Base-by-base conservation (phyloP, 139 green algal species). In the Chlorella ohadii region DNA sequence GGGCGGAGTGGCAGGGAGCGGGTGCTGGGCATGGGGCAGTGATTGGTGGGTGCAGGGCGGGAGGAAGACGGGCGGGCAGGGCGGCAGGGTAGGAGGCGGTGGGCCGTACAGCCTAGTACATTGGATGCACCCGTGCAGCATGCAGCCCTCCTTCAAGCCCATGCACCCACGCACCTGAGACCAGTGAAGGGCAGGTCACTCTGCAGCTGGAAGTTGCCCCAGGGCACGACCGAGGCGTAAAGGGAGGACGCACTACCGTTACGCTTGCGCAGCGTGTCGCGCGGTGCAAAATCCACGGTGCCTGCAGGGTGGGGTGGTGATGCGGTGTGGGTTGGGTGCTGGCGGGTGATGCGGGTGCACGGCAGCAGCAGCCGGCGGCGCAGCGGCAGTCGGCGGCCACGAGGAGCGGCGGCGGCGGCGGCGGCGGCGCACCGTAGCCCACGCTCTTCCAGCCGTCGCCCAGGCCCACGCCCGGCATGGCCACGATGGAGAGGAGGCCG, bases 191-290 rank as follows among this genome's bases (percentile, higher is more conserved):
- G 65, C 13, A 47, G 68, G 59, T 86, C 72, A 20, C 41, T 70
- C 13, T 84, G 84, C 1, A 92, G 20, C 0, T 88, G 31, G 0
- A 89, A 34, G 25, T 83, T 78, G 23, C 64, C 83, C 89, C 89
- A 93, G 1, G 89, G 83, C 0, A 65, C 61, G 5, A 93, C 55
- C 0, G 36, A 27, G 23, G 84, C 82, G 7, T 68, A 88, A 1
- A 91, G 36, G 23, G 61, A 82, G 47, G 57, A 36, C 31, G 28
- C 27, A 19, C 81, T 82, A 22, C 51, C 71, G 59, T 67, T 59
- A 36, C 88, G 86, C 11, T 28, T 63, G 65, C 83, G 72, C n/a
- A 67, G 1, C 0, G 28, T 36, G 78, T 90, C 87, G 11, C 51
- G 51, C 51, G 51, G 51, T 13, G 66, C 74, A 61, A 89, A 89